These are phyloP conservation scores for Aurantiochytrium sp. DNA, from an alignment of 108 stramenopile species.

Conservation along the genomic window DNA sequence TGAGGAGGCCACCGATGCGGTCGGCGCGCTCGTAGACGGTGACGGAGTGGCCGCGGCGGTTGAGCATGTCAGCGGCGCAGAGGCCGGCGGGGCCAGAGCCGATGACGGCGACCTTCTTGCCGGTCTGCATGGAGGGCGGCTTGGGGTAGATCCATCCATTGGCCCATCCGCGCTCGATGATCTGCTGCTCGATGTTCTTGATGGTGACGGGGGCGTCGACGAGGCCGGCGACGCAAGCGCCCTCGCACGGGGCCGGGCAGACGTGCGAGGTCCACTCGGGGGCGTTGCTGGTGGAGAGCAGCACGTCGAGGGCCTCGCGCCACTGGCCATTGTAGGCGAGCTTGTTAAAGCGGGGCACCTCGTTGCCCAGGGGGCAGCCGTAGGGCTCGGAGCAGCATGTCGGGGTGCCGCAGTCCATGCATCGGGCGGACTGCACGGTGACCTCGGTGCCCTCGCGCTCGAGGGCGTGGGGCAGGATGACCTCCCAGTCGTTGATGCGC, in stretches of 20 bases:
- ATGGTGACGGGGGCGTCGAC: slow-evolving; percentile 88
- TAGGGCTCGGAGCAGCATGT: slow-evolving; percentile 85
- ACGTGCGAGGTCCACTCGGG: slow-evolving; percentile 95
- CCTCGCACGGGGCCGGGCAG: slow-evolving; percentile 94
- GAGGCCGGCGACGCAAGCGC: slow-evolving; percentile 89
- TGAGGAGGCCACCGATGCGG: slow-evolving; percentile 84
- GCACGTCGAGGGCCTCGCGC: slow-evolving; percentile 80
- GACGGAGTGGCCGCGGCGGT: slow-evolving; percentile 91
- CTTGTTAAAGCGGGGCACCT: slow-evolving; percentile 95
- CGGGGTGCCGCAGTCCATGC: slow-evolving; percentile 97
- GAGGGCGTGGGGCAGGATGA: slow-evolving; percentile 74
- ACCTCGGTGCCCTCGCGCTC: slow-evolving; percentile 55
- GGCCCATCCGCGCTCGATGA: slow-evolving; percentile 87
- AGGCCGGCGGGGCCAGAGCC: slow-evolving; percentile 86
- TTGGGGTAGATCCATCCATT: slow-evolving; percentile 82
- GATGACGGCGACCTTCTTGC: slow-evolving; percentile 82
- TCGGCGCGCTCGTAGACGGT: slow-evolving; percentile 85
- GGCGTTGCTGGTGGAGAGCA: slow-evolving; percentile 92
- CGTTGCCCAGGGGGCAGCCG: slow-evolving; percentile 90
- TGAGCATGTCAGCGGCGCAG: slow-evolving; percentile 82
- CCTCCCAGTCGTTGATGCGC: slow-evolving; percentile 85
- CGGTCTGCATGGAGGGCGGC: slow-evolving; percentile 73
- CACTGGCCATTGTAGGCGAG: slow-evolving; percentile 86
- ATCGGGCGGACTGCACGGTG: slow-evolving; percentile 82
- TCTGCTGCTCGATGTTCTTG: slow-evolving; percentile 93